phyloP scores from a whole-genome alignment of 176 grass and related monocot species.

The Puya raimondii region DNA sequence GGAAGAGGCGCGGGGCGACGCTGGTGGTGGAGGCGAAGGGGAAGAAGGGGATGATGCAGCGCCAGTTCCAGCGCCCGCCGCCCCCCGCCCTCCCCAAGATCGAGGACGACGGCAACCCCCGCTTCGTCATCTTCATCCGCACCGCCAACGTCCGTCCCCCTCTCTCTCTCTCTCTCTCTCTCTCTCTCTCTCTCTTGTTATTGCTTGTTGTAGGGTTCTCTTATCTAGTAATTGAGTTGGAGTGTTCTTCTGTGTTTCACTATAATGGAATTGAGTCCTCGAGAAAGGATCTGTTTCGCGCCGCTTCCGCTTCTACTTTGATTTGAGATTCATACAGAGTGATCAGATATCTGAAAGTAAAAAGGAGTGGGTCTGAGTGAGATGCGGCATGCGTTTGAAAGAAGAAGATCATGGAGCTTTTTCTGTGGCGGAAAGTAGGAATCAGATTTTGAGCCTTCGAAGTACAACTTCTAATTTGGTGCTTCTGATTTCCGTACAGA shows the following conservation, averaged over 20 bases:
- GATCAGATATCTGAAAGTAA: no score
- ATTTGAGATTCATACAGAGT: no score
- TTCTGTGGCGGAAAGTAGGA: no score
- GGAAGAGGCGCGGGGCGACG: constrained; percentile 20
- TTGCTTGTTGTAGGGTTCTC: background rate
- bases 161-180: background rate
- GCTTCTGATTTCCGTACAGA: no score
- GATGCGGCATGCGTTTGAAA: no score
- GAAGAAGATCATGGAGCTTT: no score
- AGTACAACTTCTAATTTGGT: no score
- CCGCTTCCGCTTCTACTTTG: no score
- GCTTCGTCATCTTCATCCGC: constrained; percentile 92
- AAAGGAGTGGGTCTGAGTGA: no score
- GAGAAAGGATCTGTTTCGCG: no score
- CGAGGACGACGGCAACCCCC: constrained; percentile 76
- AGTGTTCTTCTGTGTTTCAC: background rate
- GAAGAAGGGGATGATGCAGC: constrained; percentile 40
- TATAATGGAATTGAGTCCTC: no score
- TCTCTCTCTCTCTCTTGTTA: background rate
- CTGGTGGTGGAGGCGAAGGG: constrained; percentile 60
- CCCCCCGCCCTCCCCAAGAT: constrained; percentile 59
- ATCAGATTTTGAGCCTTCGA: no score
- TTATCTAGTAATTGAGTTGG: background rate
- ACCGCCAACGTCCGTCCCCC: constrained; percentile 48
- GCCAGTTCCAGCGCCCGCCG: constrained; percentile 43